Evolutionary conservation across 768 basidiomycete species (phyloP).

Genomic region (Hericium erinaceus): DNA sequence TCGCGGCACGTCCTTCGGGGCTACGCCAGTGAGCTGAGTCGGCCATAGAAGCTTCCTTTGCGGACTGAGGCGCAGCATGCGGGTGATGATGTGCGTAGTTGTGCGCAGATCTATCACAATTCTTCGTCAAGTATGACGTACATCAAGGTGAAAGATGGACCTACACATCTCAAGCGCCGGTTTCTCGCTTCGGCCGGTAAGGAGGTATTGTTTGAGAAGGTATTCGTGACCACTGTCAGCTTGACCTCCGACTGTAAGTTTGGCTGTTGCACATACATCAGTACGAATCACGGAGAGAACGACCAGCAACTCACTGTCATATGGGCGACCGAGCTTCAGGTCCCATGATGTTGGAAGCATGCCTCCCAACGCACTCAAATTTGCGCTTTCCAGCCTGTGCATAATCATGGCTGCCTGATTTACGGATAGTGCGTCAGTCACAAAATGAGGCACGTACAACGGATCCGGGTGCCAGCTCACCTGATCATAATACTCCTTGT

Average conservation of each 20-base stretch:
- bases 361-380: constrained; percentile 40
- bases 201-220: constrained; percentile 61
- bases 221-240: constrained; percentile 77
- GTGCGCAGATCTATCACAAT: constrained; percentile 42
- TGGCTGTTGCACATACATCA: constrained; percentile 21
- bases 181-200: constrained; percentile 55
- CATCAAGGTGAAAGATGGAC: constrained; percentile 13
- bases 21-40: constrained; percentile 43
- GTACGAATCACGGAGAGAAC: neutral
- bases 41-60: constrained; percentile 52
- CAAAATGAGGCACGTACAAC: neutral
- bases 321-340: constrained; percentile 34
- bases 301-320: constrained; percentile 32
- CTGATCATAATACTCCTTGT: constrained; percentile 48
- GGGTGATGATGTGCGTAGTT: constrained; percentile 52
- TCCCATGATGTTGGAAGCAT: constrained; percentile 61
- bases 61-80: constrained; percentile 60
- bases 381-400: constrained; percentile 34
- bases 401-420: constrained; percentile 41
- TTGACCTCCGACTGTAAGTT: constrained; percentile 50
- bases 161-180: constrained; percentile 58
- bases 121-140: neutral
- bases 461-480: constrained; percentile 25
- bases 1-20: constrained; percentile 27
- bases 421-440: neutral